These are phyloP conservation scores for Fusarium luffae DNA, from an alignment of 2,329 filamentous ascomycete genomes.

Conservation along the genomic window DNA sequence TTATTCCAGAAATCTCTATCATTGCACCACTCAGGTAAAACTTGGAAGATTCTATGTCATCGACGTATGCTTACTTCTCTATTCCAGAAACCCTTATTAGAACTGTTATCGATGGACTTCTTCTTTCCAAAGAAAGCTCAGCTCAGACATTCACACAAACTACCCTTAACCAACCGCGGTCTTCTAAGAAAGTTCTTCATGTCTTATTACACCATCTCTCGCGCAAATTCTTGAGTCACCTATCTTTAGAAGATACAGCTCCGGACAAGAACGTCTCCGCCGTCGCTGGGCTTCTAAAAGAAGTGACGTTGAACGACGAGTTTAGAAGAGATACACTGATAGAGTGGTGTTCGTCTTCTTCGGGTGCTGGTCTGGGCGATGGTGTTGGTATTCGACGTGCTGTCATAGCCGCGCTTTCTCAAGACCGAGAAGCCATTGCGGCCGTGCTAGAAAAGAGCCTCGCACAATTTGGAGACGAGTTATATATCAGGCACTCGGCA, in stretches of 20 bases:
- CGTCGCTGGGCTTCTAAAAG: slow-evolving; percentile 66
- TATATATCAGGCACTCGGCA: slow-evolving; percentile 88
- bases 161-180: slow-evolving; percentile 45
- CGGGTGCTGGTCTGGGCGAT: slow-evolving; percentile 73
- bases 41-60: no score
- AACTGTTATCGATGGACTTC: slow-evolving; percentile 50
- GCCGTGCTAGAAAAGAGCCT: slow-evolving; percentile 75
- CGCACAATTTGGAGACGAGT: slow-evolving; percentile 80
- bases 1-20: slow-evolving; percentile 70
- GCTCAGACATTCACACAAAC: slow-evolving; percentile 46
- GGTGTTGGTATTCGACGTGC: slow-evolving; percentile 74
- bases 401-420: slow-evolving; percentile 67
- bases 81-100: slow-evolving; percentile 56
- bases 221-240: slow-evolving; percentile 54
- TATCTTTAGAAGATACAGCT: slow-evolving; percentile 48
- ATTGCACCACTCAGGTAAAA: slow-evolving; percentile 76
- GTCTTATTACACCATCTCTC: slow-evolving; percentile 57
- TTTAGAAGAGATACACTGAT: slow-evolving; percentile 65
- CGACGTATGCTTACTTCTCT: background rate
- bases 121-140: slow-evolving; percentile 48
- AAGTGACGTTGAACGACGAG: slow-evolving; percentile 60
- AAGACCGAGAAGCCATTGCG: slow-evolving; percentile 63
- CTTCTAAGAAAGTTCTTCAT: slow-evolving; percentile 44
- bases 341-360: slow-evolving; percentile 72
- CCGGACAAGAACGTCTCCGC: slow-evolving; percentile 62